These are phyloP conservation scores for Penicillium sp. DNA, from an alignment of 2,329 filamentous ascomycete genomes.

Conservation along the genomic window DNA sequence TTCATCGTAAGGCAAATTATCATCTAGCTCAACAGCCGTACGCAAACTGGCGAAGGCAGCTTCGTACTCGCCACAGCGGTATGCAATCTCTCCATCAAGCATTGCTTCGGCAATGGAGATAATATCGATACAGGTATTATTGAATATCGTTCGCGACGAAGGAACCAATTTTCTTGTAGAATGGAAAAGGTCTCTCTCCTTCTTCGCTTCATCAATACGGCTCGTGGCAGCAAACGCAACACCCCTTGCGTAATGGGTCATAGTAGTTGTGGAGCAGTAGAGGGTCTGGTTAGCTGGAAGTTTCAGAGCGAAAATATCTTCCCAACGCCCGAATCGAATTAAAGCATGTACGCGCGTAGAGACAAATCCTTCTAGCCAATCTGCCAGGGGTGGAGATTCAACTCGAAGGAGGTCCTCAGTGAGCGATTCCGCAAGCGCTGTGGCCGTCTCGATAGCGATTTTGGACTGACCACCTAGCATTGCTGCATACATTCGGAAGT, in stretches of 20 bases:
- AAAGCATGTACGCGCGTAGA: conserved; percentile 70
- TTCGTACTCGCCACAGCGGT: conserved; percentile 64
- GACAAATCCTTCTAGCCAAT: conserved; percentile 76
- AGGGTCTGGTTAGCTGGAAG: conserved; percentile 63
- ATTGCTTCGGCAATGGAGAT: conserved; percentile 65
- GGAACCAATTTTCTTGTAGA: conserved; percentile 59
- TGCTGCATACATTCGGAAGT: conserved; percentile 75
- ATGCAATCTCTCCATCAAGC: conserved; percentile 75
- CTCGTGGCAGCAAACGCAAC: conserved; percentile 67
- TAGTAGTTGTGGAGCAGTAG: conserved; percentile 72
- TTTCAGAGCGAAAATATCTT: conserved; percentile 64
- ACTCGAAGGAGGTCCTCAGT: conserved; percentile 62
- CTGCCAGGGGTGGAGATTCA: conserved; percentile 70
- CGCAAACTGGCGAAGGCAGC: conserved; percentile 64
- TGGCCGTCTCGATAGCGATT: conserved; percentile 65
- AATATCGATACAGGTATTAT: conserved; percentile 68
- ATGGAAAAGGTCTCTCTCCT: conserved; percentile 57
- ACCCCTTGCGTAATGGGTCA: conserved; percentile 70
- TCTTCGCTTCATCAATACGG: conserved; percentile 57
- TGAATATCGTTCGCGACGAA: conserved; percentile 67
- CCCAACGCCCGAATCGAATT: conserved; percentile 74
- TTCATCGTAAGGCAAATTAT: conserved; percentile 70
- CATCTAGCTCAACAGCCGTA: conserved; percentile 63
- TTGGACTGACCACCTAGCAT: conserved; percentile 73
- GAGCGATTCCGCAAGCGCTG: conserved; percentile 63